Base-by-base conservation (phyloP, 345 rosid genomes). In the Corchorus capsularis region DNA sequence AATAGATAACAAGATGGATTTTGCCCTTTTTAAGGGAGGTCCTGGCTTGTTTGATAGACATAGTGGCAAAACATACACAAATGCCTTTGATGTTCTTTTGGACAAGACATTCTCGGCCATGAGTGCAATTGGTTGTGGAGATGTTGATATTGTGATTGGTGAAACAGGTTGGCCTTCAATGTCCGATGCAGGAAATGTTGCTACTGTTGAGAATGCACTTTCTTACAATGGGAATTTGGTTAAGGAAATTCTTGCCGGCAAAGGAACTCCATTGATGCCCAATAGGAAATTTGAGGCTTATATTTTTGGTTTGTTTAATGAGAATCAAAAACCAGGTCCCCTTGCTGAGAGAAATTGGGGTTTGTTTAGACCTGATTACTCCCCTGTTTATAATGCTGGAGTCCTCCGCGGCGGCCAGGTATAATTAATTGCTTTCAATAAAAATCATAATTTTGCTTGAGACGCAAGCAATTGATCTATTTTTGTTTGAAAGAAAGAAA, bases 241-340 rank as follows among this genome's bases (percentile, higher is more conserved):
- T 8, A 78, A 60, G 82, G 82, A 79, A 19, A 69, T 83, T 0
- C 56, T 12, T n/a, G 83, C 91, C 0, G 83, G 92, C 19, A 79
- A 55, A 16, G 98, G 97, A 10, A 94, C 98, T 2, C 98, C 98
- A 0, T 74, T 93, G 78, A 91, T 91, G 98, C 98, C 97, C 3
- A 86, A 84, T 0, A 76, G 86, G 75, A 73, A 47, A 52, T 86
- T 94, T 27, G 95, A 90, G 84, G 83, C 94, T 0, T 93, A 84
- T 74, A 84, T 94, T 63, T 94, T 94, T 53, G 90, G 87, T 0
- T 74, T 94, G 75, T 94, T 94, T 27, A 89, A 94, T 17, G 98
- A 94, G 90, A 92, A 91, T 72, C 76, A 61, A 14, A 94, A 94
- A 7, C 92, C 95, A 0, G 98, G 98, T 17, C 79, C 91, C 0